Evolutionary conservation across 495 filamentous ascomycete species (phyloP), one percentile per base, ranked within the genome.

Genomic region (Talaromyces ruber): DNA sequence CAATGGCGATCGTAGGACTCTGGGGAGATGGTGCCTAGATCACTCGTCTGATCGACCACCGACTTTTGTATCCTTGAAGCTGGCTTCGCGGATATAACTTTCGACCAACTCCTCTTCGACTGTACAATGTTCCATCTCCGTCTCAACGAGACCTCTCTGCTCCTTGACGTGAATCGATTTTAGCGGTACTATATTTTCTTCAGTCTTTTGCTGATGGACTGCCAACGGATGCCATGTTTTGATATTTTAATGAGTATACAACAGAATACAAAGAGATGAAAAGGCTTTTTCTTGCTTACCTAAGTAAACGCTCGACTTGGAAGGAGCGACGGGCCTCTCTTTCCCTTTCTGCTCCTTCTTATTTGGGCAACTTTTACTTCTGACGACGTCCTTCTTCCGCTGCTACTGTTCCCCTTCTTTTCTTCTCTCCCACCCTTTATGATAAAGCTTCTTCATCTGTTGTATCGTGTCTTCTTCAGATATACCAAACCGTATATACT

Each of bases 1-100:
- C 82, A 34, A 86, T 96, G 78, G 85, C 84, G 4, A 83, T 96
- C 45, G 81, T 97, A 24, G 92, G 92, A 1, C 82, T 96, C 64
- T 97, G 92, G 92, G 92, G 92, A 1, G 92, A 97, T 79, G 88
- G 87, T 21, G 76, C 75, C n/a, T 69, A 63, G 62, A 39, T 25
- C 5, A 18, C 26, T 30, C 12, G 25, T 26, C 24, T 43, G 0
- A 9, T 24, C 30, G 58, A 25, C 22, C 26, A 22, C 24, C 14
- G 14, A 29, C 16, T 30, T n/a, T 26, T 3, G 6, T 18, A 22
- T 28, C 9, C 54, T 14, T 16, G 18, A 14, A 57, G 54, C 54
- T 34, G 54, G 54, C 24, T 14, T 57, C 54, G 8, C 29, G 8
- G 47, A 4, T 32, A 21, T 30, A 2, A 22, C 14, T 25, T 18